These are phyloP conservation scores for Chara braunii DNA, from an alignment of 139 green algal species.

Conservation along the genomic window DNA sequence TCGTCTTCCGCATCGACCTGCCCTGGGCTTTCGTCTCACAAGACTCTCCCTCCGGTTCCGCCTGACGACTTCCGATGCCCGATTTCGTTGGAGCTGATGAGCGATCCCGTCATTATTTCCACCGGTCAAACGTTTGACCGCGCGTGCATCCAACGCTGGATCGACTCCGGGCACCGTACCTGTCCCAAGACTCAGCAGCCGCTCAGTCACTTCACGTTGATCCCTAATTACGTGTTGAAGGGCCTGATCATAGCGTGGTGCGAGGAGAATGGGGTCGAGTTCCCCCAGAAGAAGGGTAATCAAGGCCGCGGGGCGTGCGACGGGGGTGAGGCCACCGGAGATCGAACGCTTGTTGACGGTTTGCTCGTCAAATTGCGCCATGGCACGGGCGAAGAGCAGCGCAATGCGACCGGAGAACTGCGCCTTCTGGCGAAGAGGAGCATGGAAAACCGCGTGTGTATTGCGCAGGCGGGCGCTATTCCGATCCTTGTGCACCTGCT, in stretches of 20 bases:
- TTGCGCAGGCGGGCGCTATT: constrained; percentile 18
- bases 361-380: no score
- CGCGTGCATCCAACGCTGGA: constrained; percentile 26
- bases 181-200: constrained; percentile 32
- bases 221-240: constrained; percentile 24
- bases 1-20: no score
- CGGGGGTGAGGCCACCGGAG: background rate
- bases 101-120: constrained; percentile 25
- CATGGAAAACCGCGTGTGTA: constrained; percentile 26
- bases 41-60: no score
- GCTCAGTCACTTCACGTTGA: constrained; percentile 14
- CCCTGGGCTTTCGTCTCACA: no score
- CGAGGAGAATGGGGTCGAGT: constrained; percentile 20
- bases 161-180: constrained; percentile 18
- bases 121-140: constrained; percentile 34
- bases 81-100: constrained; percentile 33
- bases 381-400: no score
- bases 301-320: background rate
- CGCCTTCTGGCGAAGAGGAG: constrained; percentile 26
- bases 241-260: constrained; percentile 30
- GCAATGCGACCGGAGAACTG: constrained; percentile 8
- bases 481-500: constrained; percentile 10
- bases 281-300: constrained; percentile 11
- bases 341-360: background rate
- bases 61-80: constrained; percentile 30